These are phyloP conservation scores for Pogostemon cablin DNA, from an alignment of 257 asterid genomes.

Conservation along the genomic window DNA sequence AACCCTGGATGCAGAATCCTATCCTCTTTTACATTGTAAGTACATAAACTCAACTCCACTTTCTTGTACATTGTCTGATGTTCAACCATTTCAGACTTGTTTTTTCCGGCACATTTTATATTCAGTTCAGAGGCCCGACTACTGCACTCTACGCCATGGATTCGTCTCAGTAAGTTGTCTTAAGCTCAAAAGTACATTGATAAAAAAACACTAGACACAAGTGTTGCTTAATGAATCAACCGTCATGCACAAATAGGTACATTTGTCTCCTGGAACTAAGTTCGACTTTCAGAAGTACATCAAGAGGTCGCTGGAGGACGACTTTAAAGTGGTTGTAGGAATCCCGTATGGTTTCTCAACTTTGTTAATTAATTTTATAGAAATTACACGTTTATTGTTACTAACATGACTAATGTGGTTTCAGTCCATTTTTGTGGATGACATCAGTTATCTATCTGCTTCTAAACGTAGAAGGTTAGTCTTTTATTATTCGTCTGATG, in stretches of 20 bases:
- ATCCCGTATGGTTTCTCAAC: constrained; percentile 57
- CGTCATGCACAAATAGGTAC: constrained; percentile 55
- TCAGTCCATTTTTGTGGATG: constrained; percentile 78
- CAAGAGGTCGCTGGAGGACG: constrained; percentile 91
- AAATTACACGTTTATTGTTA: neutral
- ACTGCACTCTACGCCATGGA: constrained; percentile 87
- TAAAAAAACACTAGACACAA: neutral
- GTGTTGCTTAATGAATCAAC: neutral
- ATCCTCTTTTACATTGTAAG: constrained; percentile 75
- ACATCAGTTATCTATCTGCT: constrained; percentile 77
- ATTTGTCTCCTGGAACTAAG: constrained; percentile 91
- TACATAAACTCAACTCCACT: constrained; percentile 6
- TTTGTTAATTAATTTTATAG: neutral
- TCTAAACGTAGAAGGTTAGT: constrained; percentile 62
- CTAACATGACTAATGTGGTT: constrained; percentile 15
- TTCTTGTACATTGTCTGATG: neutral
- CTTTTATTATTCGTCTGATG: neutral
- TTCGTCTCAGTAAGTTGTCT: constrained; percentile 73
- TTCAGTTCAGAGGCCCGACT: constrained; percentile 83
- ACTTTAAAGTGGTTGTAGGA: constrained; percentile 92
- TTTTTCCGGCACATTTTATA: constrained; percentile 78
- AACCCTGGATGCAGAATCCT: constrained; percentile 66
- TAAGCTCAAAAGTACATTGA: neutral
- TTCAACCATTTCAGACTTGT: constrained; percentile 54
- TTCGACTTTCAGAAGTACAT: constrained; percentile 96